These are phyloP conservation scores for Cladophialophora bantiana DNA, from an alignment of 2,329 filamentous ascomycete genomes.

Conservation along the genomic window DNA sequence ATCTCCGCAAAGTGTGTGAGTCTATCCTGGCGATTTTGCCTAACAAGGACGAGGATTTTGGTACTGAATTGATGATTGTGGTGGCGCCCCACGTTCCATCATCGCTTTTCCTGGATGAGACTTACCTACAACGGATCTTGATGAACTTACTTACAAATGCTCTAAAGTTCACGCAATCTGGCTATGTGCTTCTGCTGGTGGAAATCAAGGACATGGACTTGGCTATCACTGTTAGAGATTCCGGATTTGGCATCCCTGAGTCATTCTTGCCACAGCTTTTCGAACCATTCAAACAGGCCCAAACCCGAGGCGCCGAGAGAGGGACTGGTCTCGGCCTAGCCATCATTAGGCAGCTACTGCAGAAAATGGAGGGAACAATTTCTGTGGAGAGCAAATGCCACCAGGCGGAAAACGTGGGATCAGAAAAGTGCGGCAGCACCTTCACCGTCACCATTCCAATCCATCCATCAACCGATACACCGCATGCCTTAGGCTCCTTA, in stretches of 20 bases:
- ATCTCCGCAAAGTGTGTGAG: constrained; percentile 46
- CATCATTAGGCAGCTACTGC: constrained; percentile 44
- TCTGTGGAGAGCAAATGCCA: constrained; percentile 42
- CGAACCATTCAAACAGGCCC: constrained; percentile 63
- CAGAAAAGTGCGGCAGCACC: constrained; percentile 35
- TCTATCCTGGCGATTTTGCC: constrained; percentile 46
- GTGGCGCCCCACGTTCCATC: constrained; percentile 44
- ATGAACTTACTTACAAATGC: constrained; percentile 49
- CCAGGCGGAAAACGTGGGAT: constrained; percentile 30
- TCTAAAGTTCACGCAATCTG: constrained; percentile 55
- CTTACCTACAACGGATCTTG: constrained; percentile 54
- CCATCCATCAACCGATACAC: neutral
- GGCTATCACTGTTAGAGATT: constrained; percentile 58
- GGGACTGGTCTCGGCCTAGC: constrained; percentile 45
- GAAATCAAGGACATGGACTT: constrained; percentile 62
- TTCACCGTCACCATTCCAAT: constrained; percentile 37
- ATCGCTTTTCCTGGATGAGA: constrained; percentile 46
- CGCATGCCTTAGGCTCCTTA: neutral
- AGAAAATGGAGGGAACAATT: constrained; percentile 44
- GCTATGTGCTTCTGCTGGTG: constrained; percentile 64
- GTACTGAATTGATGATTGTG: constrained; percentile 46
- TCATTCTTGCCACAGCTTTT: constrained; percentile 72
- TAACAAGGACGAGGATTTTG: constrained; percentile 45
- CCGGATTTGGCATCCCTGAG: constrained; percentile 42
- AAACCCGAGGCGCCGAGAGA: constrained; percentile 43